These are phyloP conservation scores for Stellera chamaejasme DNA, from an alignment of 345 rosid genomes.

Conservation along the genomic window DNA sequence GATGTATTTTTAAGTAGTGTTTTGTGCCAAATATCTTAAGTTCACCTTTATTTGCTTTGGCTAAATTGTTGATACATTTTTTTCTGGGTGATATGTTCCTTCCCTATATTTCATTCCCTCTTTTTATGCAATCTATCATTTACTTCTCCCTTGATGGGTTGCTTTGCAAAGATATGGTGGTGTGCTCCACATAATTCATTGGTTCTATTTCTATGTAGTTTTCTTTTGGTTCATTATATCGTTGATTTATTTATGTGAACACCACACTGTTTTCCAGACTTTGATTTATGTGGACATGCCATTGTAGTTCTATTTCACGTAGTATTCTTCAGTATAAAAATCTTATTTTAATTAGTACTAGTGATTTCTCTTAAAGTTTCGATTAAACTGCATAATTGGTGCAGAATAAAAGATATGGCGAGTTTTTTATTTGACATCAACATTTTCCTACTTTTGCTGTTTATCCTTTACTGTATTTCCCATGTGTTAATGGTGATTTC, in stretches of 20 bases:
- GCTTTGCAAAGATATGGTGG: no score
- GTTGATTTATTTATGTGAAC: background rate
- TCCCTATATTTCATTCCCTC: background rate
- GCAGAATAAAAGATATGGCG: no score
- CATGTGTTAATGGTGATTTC: constrained; percentile 8
- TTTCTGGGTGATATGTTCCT: background rate
- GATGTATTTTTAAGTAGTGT: background rate
- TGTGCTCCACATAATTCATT: no score
- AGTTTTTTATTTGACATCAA: background rate
- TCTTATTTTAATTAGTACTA: no score
- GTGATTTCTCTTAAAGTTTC: no score
- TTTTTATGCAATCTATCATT: background rate
- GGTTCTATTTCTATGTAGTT: no score
- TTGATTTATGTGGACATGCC: no score
- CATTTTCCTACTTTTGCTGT: background rate
- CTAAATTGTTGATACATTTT: background rate
- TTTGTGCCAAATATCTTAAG: background rate
- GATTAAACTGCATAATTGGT: no score
- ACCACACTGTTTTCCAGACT: no score
- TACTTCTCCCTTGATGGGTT: background rate
- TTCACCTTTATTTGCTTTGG: background rate
- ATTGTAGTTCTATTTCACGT: no score
- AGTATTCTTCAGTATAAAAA: no score
- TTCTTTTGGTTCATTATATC: background rate
- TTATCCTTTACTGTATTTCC: background rate